These are phyloP conservation scores for Chenopodium suecicum DNA, from an alignment of 148 eudicot genomes.

Conservation along the genomic window DNA sequence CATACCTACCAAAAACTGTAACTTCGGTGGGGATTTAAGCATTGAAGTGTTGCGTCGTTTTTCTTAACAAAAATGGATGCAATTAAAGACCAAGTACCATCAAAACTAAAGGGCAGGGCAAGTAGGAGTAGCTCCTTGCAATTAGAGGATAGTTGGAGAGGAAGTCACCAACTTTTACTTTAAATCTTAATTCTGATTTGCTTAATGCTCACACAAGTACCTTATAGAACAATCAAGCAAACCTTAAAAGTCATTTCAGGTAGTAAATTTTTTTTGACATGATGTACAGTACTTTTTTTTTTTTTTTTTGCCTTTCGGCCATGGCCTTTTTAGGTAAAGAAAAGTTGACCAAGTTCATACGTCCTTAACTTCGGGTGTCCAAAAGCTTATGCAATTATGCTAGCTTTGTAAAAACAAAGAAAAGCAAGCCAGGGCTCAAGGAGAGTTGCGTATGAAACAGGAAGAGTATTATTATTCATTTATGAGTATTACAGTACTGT, in stretches of 20 bases:
- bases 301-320: neutral
- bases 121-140: slow-evolving; percentile 30
- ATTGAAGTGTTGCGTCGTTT: slow-evolving; percentile 25
- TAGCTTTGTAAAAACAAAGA: neutral
- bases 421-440: neutral
- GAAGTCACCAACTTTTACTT: slow-evolving; percentile 42
- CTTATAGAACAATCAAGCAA: slow-evolving; percentile 2
- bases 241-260: neutral
- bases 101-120: neutral
- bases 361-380: neutral
- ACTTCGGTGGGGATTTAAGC: slow-evolving; percentile 15
- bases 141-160: slow-evolving; percentile 32
- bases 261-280: neutral
- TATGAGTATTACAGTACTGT: no score
- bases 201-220: slow-evolving; percentile 22
- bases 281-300: neutral
- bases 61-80: slow-evolving; percentile 25
- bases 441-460: neutral
- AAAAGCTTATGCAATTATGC: neutral
- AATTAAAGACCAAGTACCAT: slow-evolving; percentile 4
- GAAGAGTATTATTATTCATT: neutral
- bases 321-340: neutral
- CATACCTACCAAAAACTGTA: slow-evolving; percentile 8
- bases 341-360: neutral
- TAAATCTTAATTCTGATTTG: neutral